A percentile compares a stretch with the other conserved stretches of the same genome.
These are phyloP conservation scores for Pichia nakasei DNA, from an alignment of 805 yeast species.

Conservation along the genomic window DNA sequence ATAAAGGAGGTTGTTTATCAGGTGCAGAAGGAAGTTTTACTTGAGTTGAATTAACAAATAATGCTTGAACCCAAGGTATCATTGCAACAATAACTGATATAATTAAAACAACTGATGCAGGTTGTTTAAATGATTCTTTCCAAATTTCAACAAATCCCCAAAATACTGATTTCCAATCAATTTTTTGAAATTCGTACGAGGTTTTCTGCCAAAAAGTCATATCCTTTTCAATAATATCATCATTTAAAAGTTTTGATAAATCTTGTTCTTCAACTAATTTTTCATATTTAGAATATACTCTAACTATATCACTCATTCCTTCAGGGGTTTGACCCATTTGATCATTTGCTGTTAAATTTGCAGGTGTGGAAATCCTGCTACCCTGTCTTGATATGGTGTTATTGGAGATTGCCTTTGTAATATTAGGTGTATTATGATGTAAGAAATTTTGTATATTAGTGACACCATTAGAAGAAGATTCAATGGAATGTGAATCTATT, in stretches of 20 bases:
- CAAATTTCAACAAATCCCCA: conserved; percentile 8
- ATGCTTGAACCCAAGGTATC: conserved; percentile 80
- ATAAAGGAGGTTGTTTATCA: conserved; percentile 73
- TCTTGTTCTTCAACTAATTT: conserved; percentile 7
- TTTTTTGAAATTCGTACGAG: background rate
- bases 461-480: background rate
- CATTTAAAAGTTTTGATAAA: background rate
- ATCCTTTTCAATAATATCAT: background rate
- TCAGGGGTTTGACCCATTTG: conserved; percentile 21
- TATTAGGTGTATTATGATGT: background rate
- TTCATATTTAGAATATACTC: conserved; percentile 43
- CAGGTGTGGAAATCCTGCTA: conserved; percentile 6
- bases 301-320: conserved; percentile 36
- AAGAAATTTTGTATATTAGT: background rate
- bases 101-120: conserved; percentile 66
- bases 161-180: conserved; percentile 7
- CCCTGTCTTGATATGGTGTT: background rate
- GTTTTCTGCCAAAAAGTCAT: background rate
- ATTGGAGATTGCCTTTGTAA: background rate
- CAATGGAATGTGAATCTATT: background rate
- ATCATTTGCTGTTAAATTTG: conserved; percentile 18
- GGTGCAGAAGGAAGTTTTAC: conserved; percentile 66
- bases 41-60: conserved; percentile 45
- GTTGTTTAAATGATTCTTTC: conserved; percentile 48
- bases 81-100: conserved; percentile 58